Percentiles rank a stretch among this genome's conserved stretches.
Evolutionary conservation across 202 grass and related monocot genomes (phyloP).

Genomic region (Schoenoplectus tabernaemontani): DNA sequence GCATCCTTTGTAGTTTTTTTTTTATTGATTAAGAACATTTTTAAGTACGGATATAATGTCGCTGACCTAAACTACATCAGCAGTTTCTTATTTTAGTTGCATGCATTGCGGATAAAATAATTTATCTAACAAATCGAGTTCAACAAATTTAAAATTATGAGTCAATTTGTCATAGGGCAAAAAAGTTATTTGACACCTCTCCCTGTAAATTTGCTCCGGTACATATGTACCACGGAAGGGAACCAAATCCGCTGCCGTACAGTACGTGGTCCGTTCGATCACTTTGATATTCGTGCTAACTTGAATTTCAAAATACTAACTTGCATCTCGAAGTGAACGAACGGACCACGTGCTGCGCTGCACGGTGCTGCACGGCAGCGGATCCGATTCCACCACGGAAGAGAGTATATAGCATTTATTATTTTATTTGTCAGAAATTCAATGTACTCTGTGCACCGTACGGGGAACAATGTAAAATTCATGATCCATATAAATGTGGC

Average conservation of each 20-base stretch:
- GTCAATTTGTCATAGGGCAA: neutral
- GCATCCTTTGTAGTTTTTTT: too few species aligned
- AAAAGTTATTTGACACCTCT: neutral
- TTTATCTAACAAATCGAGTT: neutral
- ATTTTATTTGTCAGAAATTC: neutral
- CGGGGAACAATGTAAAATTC: neutral
- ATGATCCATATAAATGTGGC: slow-evolving; percentile 13
- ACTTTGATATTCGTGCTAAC: too few species aligned
- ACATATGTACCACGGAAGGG: neutral
- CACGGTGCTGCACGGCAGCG: too few species aligned
- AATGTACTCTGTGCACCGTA: neutral
- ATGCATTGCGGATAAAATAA: neutral
- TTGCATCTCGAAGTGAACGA: too few species aligned
- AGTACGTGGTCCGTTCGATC: too few species aligned
- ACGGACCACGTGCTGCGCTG: too few species aligned
- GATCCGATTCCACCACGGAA: neutral
- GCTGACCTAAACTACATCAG: neutral
- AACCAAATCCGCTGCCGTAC: too few species aligned
- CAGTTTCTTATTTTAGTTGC: too few species aligned
- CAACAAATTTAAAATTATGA: neutral
- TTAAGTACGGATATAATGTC: neutral
- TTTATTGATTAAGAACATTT: too few species aligned
- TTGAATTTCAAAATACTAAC: too few species aligned
- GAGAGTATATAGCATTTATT: neutral
- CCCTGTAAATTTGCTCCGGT: neutral